Percentiles rank a stretch among this genome's conserved stretches.
Evolutionary conservation across 371 early-diverging fungal genomes (phyloP).

Genomic region (Blakeslea trispora): DNA sequence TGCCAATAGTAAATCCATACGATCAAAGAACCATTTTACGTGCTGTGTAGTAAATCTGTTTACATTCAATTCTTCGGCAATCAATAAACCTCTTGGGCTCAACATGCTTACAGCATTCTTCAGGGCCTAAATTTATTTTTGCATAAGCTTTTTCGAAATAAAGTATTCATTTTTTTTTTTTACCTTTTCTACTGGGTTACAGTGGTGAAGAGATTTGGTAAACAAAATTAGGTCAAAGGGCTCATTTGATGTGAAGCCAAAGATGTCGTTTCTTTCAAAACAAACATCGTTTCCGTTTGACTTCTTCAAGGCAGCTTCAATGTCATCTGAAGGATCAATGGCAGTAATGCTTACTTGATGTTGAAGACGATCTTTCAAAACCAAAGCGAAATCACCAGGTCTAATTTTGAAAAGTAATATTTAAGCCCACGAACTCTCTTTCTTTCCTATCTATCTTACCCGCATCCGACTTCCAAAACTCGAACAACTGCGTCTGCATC

Average conservation of each 20-base stretch:
- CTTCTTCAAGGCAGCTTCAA: conserved; percentile 17
- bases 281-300: conserved; percentile 8
- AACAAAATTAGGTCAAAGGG: conserved; percentile 35
- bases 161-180: neutral
- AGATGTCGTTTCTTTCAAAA: conserved; percentile 17
- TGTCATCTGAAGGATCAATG: conserved; percentile 32
- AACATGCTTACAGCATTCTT: conserved; percentile 26
- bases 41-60: conserved; percentile 8
- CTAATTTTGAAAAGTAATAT: conserved; percentile 5
- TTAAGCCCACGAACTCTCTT: too few relatives aligned
- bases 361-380: conserved; percentile 23
- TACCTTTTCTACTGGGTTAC: conserved; percentile 33
- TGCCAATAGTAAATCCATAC: conserved; percentile 24
- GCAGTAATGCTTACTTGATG: conserved; percentile 24
- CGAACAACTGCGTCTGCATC: too few relatives aligned
- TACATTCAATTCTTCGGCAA: conserved; percentile 35
- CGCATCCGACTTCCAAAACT: too few relatives aligned
- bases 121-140: too few relatives aligned
- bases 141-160: too few relatives aligned
- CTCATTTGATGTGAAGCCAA: conserved; percentile 10
- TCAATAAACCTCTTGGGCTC: conserved; percentile 21
- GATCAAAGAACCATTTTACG: conserved; percentile 29
- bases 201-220: conserved; percentile 43
- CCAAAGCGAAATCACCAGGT: conserved; percentile 27
- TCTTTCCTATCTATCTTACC: too few relatives aligned